These are phyloP conservation scores for Lachancea nothofagi DNA, from an alignment of 805 yeast genomes.

Conservation along the genomic window DNA sequence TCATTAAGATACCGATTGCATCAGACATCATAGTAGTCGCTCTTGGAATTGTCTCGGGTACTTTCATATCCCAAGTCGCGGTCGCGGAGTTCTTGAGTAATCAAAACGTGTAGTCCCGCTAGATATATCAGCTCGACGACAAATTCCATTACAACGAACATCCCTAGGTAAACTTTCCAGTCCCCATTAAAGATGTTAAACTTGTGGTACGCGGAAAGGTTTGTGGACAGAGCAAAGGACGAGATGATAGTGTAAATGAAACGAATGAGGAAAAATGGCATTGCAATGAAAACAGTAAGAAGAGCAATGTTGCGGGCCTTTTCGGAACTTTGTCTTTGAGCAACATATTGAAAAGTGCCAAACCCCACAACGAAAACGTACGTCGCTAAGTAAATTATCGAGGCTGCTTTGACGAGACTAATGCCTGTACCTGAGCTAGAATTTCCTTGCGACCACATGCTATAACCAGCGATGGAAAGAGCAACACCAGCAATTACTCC, in stretches of 20 bases:
- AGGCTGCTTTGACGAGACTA: background rate
- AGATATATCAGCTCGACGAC: background rate
- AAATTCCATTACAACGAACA: conserved; percentile 1
- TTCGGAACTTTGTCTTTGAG: background rate
- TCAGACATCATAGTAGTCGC: too few species aligned
- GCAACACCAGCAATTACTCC: background rate
- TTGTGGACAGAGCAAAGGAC: background rate
- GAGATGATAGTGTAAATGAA: background rate
- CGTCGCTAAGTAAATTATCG: background rate
- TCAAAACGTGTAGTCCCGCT: background rate
- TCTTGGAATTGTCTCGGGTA: too few species aligned
- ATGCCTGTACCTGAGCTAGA: background rate
- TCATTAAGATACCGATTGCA: too few species aligned
- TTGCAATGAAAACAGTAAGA: background rate
- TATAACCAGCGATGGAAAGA: background rate
- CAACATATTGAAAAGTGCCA: background rate
- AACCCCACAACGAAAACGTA: background rate
- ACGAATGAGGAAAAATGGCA: conserved; percentile 1
- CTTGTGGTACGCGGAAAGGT: background rate
- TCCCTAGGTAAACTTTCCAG: background rate
- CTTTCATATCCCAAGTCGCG: too few species aligned
- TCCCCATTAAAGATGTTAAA: too few species aligned
- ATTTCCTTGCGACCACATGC: background rate
- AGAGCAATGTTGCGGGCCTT: background rate
- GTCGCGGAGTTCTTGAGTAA: background rate